Evolutionary conservation across 2,329 filamentous ascomycete species (phyloP).

Genomic region (Tolypocladium inflatum): DNA sequence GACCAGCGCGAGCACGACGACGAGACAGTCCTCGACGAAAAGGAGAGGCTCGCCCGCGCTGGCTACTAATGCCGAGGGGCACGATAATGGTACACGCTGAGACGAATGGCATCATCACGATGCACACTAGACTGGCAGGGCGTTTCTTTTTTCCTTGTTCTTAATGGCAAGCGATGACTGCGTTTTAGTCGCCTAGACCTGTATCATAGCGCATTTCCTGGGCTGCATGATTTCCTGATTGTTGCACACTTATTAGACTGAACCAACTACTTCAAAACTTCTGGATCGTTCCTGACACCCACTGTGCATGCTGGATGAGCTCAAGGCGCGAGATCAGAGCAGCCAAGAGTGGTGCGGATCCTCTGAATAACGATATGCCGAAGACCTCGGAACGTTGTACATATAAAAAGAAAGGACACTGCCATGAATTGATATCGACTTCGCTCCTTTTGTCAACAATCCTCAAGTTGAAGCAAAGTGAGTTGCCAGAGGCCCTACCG

Average conservation of each 20-base stretch:
- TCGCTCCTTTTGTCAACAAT: too few species aligned
- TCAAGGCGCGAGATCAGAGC: background rate
- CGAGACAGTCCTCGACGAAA: constrained; percentile 16
- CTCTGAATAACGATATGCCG: too few species aligned
- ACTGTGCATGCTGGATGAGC: background rate
- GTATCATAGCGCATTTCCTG: background rate
- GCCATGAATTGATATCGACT: too few species aligned
- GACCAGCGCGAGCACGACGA: too few species aligned
- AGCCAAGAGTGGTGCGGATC: too few species aligned
- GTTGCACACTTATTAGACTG: background rate
- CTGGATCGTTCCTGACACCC: background rate
- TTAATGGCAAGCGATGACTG: background rate
- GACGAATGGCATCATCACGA: background rate
- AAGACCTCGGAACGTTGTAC: too few species aligned
- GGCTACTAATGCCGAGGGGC: background rate
- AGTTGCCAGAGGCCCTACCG: too few species aligned
- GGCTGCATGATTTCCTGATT: background rate
- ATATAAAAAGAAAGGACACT: too few species aligned
- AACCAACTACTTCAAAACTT: background rate
- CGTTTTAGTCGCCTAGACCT: too few species aligned
- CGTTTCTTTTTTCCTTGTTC: background rate
- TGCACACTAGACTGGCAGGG: background rate
- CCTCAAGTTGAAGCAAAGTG: too few species aligned
- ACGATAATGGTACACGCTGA: background rate
- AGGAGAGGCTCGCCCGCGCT: constrained; percentile 13